These are phyloP conservation scores for Nemania bipapillata DNA, from an alignment of 2,329 filamentous ascomycete genomes.

Conservation along the genomic window DNA sequence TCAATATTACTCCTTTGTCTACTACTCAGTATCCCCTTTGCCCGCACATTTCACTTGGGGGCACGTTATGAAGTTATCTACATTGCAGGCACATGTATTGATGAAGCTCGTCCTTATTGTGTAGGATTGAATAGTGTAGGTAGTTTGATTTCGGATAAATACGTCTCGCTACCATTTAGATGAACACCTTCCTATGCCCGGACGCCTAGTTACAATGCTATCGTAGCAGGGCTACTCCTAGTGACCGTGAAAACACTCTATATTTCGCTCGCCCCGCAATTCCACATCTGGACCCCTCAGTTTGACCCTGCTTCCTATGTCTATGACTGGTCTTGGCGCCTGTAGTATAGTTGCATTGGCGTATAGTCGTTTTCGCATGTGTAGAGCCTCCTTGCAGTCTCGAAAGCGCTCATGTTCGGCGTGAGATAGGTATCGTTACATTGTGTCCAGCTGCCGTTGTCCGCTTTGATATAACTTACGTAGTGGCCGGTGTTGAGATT, in stretches of 20 bases:
- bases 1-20: too few relatives aligned
- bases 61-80: not conserved
- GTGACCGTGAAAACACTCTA: conserved; percentile 8
- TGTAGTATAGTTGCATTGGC: conserved; percentile 36
- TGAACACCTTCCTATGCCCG: conserved; percentile 10
- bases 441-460: conserved; percentile 60
- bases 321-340: not conserved
- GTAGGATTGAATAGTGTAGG: conserved; percentile 6
- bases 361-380: not conserved
- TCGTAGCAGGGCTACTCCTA: conserved; percentile 1
- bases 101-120: conserved; percentile 6
- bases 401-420: not conserved
- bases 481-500: conserved; percentile 82
- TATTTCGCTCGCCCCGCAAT: not conserved
- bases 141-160: not conserved
- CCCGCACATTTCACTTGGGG: not conserved
- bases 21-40: too few relatives aligned
- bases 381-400: not conserved
- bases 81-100: not conserved
- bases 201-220: conserved; percentile 15
- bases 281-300: not conserved
- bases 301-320: not conserved
- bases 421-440: conserved; percentile 57
- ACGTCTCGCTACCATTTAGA: not conserved
- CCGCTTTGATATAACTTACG: conserved; percentile 73